phyloP scores from a whole-genome alignment of 257 asterid species.

The Solanum phureja region DNA sequence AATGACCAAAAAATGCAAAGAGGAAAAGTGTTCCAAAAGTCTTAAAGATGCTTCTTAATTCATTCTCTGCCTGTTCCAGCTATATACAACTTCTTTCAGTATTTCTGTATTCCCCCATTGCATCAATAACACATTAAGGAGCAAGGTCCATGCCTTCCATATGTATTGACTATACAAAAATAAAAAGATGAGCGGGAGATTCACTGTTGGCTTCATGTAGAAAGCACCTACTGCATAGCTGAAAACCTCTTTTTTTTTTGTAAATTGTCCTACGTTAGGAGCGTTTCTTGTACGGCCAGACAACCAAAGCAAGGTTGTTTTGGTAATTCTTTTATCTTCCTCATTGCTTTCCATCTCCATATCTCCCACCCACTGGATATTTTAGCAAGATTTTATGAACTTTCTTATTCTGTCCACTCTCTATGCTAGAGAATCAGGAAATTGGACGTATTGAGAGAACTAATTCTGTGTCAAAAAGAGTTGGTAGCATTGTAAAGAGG shows the following conservation, averaged over 20 bases:
- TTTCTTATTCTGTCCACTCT: background rate
- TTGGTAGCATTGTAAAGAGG: no score
- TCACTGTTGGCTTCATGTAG: background rate
- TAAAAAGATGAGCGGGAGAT: background rate
- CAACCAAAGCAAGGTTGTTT: background rate
- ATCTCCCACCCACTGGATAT: background rate
- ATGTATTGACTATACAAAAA: background rate
- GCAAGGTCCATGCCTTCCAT: background rate
- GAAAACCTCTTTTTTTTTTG: background rate
- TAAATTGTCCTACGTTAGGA: background rate
- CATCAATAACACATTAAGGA: background rate
- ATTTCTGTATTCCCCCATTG: background rate
- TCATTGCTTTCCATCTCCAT: background rate
- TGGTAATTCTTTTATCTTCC: background rate
- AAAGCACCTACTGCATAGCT: background rate
- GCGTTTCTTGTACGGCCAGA: background rate
- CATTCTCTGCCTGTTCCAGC: background rate
- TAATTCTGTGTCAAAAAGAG: no score
- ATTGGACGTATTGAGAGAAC: background rate
- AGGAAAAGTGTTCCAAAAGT: background rate
- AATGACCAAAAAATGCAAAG: background rate
- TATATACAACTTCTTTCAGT: no score
- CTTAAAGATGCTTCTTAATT: background rate
- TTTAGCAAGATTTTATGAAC: background rate
- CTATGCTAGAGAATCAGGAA: background rate